Evolutionary conservation across 768 basidiomycete species (phyloP).

Genomic region (Dentipellis fragilis): DNA sequence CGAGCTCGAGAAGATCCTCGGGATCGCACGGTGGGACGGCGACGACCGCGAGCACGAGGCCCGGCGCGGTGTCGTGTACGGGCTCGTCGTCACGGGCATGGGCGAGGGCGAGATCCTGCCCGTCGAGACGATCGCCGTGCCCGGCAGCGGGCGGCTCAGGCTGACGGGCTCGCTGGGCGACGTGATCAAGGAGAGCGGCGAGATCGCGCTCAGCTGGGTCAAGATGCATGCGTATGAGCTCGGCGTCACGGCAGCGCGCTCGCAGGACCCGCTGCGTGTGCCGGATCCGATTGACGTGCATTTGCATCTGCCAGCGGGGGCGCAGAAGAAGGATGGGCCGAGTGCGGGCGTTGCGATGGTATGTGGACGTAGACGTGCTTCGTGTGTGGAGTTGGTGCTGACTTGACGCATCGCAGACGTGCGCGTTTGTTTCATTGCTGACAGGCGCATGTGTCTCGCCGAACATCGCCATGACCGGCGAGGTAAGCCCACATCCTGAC

Average conservation of each 20-base stretch:
- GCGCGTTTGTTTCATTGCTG: conserved; percentile 80
- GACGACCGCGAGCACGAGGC: conserved; percentile 73
- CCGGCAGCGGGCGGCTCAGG: conserved; percentile 64
- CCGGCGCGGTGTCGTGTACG: conserved; percentile 70
- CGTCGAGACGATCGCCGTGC: conserved; percentile 74
- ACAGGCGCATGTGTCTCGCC: conserved; percentile 66
- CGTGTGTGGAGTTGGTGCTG: not conserved
- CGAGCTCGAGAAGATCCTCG: conserved; percentile 79
- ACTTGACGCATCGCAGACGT: conserved; percentile 34
- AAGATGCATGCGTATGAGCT: conserved; percentile 76
- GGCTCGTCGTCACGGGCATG: conserved; percentile 80
- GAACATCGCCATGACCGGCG: conserved; percentile 83
- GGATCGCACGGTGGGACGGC: conserved; percentile 66
- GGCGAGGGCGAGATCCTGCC: conserved; percentile 81
- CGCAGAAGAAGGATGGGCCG: conserved; percentile 90
- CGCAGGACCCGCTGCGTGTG: conserved; percentile 67
- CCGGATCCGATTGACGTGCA: conserved; percentile 75
- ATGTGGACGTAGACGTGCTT: conserved; percentile 9
- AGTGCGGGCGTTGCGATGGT: conserved; percentile 89
- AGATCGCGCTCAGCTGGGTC: conserved; percentile 88
- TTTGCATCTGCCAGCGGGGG: conserved; percentile 80
- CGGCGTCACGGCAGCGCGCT: conserved; percentile 58
- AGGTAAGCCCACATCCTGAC: conserved; percentile 31
- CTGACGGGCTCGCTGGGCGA: conserved; percentile 82
- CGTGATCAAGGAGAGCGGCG: conserved; percentile 86